Evolutionary conservation across 768 basidiomycete genomes (phyloP).

Genomic region (Kwoniella sp.): DNA sequence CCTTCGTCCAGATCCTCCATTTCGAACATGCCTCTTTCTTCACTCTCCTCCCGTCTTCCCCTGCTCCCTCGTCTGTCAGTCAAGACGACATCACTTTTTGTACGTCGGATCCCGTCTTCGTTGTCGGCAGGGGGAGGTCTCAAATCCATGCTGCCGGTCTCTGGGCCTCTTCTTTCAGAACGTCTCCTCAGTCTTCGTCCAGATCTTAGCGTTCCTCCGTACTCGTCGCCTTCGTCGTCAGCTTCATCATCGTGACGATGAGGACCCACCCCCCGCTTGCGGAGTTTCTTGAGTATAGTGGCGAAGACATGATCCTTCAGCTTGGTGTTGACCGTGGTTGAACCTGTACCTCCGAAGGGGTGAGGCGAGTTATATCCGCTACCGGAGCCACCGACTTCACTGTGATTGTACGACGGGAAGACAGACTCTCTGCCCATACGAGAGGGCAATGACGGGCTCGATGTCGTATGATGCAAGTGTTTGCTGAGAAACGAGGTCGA

Average conservation of each 20-base stretch:
- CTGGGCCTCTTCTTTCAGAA: not conserved
- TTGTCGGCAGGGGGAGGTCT: not conserved
- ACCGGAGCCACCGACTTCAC: constrained; percentile 2
- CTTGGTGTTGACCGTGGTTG: constrained; percentile 88
- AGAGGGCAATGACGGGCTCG: constrained; percentile 42
- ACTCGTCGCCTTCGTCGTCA: constrained; percentile 59
- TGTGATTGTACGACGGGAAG: constrained; percentile 11
- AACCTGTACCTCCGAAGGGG: constrained; percentile 81
- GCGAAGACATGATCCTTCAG: constrained; percentile 95
- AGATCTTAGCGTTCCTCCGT: not conserved
- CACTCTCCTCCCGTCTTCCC: constrained; percentile 42
- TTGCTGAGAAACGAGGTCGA: constrained; percentile 14
- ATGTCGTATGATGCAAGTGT: constrained; percentile 50
- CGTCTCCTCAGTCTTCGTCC: constrained; percentile 6
- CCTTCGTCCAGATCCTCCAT: constrained; percentile 61
- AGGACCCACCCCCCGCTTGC: constrained; percentile 33
- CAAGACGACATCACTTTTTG: constrained; percentile 50
- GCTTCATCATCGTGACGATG: constrained; percentile 53
- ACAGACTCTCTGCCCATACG: constrained; percentile 17
- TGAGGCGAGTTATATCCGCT: constrained; percentile 42
- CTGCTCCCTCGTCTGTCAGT: constrained; percentile 23
- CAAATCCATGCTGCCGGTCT: constrained; percentile 30
- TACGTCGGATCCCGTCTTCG: constrained; percentile 36
- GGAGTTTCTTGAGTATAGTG: constrained; percentile 68
- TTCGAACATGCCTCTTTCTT: constrained; percentile 69